These are phyloP conservation scores for Holtermanniella nyarrowii DNA, from an alignment of 768 basidiomycete species.

Conservation along the genomic window DNA sequence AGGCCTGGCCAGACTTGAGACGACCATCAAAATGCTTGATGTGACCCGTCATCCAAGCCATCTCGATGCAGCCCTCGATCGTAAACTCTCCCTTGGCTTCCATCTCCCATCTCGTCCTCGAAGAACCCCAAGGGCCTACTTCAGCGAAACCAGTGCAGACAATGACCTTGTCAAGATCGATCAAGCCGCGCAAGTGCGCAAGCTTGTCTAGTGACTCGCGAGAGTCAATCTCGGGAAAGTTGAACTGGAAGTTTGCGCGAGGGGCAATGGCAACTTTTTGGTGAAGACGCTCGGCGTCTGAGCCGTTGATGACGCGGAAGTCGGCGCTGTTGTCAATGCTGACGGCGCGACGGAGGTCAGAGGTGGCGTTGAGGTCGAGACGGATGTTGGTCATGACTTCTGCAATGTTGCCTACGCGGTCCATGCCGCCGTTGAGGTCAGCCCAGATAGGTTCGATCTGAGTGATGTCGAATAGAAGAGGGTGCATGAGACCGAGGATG, in stretches of 20 bases:
- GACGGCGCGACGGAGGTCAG: constrained; percentile 85
- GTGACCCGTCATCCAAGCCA: constrained; percentile 99
- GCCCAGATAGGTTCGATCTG: constrained; percentile 99
- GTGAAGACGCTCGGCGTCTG: constrained; percentile 81
- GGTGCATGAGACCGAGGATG: constrained; percentile 97
- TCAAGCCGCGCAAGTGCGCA: constrained; percentile 66
- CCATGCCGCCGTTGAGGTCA: constrained; percentile 96
- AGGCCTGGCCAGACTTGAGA: constrained; percentile 69
- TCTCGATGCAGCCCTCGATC: constrained; percentile 95
- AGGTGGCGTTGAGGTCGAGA: constrained; percentile 65
- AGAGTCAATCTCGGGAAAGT: constrained; percentile 75
- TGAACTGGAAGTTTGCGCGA: constrained; percentile 94
- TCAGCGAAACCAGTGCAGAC: constrained; percentile 96
- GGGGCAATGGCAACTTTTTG: constrained; percentile 88
- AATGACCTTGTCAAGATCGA: constrained; percentile 91
- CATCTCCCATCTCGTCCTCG: constrained; percentile 99
- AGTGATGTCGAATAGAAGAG: constrained; percentile 95
- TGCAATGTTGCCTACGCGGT: constrained; percentile 86
- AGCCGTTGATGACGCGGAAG: constrained; percentile 80
- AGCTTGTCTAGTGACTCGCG: constrained; percentile 62
- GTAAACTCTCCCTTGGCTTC: constrained; percentile 95
- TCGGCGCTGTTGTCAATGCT: constrained; percentile 91
- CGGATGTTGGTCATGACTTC: constrained; percentile 85
- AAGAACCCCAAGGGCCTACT: constrained; percentile 96
- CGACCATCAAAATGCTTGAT: constrained; percentile 99